Evolutionary conservation across 768 basidiomycete species (phyloP).

Genomic region (Lentinula detonsa): DNA sequence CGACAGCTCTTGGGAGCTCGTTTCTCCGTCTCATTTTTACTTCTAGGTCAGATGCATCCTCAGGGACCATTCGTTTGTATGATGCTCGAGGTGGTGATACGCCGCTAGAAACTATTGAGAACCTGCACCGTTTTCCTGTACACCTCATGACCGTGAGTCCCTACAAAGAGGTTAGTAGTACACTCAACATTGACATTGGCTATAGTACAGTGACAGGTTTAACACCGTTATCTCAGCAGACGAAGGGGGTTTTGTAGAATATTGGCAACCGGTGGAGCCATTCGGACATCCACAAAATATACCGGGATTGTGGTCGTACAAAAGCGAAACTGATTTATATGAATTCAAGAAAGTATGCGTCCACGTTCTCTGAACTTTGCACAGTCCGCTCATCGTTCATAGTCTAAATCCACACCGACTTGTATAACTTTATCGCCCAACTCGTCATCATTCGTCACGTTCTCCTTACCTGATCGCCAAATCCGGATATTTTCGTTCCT

Average conservation of each 20-base stretch:
- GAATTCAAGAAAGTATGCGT: conserved; percentile 90
- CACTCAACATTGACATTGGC: not conserved
- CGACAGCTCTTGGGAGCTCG: not conserved
- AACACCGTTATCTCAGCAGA: conserved; percentile 93
- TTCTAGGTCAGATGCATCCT: conserved; percentile 69
- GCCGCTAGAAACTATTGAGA: conserved; percentile 71
- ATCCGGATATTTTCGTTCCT: conserved; percentile 92
- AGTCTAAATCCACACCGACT: conserved; percentile 91
- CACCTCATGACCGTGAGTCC: conserved; percentile 80
- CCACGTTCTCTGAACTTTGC: not conserved
- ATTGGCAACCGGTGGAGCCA: conserved; percentile 89
- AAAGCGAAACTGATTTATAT: conserved; percentile 89
- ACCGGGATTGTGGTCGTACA: conserved; percentile 81
- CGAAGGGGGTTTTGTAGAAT: conserved; percentile 91
- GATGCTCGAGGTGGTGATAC: conserved; percentile 84
- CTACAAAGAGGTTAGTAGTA: not conserved
- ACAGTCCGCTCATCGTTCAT: conserved; percentile 4
- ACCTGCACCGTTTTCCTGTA: conserved; percentile 82
- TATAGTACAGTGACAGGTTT: conserved; percentile 84
- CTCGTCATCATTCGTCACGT: conserved; percentile 84
- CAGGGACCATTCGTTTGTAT: conserved; percentile 79
- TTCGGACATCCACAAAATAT: conserved; percentile 79
- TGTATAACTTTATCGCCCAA: conserved; percentile 90
- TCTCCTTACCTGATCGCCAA: conserved; percentile 91
- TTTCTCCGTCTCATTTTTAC: not conserved